Evolutionary conservation across 202 grass and related monocot species (phyloP).

Genomic region (Cymbopogon flexuosus): DNA sequence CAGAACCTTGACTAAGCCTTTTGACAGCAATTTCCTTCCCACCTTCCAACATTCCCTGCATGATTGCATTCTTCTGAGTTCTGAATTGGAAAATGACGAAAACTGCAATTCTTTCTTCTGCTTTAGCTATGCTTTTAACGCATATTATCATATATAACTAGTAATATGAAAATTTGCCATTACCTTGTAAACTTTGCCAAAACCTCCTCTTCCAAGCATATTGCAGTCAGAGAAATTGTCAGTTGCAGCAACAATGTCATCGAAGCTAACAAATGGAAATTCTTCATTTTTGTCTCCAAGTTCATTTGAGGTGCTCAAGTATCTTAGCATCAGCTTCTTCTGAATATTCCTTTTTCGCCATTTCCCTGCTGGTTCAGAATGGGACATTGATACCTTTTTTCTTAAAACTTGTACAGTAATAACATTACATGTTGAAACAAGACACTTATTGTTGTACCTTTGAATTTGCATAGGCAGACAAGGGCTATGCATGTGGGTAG

Average conservation of each 20-base stretch:
- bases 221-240: constrained; percentile 38
- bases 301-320: not conserved
- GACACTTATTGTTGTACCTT: constrained; percentile 16
- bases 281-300: not conserved
- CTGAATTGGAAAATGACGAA: not conserved
- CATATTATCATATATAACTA: not conserved
- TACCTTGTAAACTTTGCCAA: constrained; percentile 67
- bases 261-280: constrained; percentile 22
- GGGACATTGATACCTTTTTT: not conserved
- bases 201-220: constrained; percentile 43
- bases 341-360: not conserved
- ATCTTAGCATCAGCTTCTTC: not conserved
- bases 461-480: constrained; percentile 25
- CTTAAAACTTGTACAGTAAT: not conserved
- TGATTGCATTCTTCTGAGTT: not conserved
- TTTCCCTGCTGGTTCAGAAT: not conserved
- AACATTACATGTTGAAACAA: not conserved
- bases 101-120: not conserved
- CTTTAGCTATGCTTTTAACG: not conserved
- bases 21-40: constrained; percentile 41
- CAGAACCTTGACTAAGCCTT: constrained; percentile 43
- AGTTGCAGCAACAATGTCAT: constrained; percentile 19
- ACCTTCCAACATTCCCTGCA: constrained; percentile 23
- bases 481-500: constrained; percentile 7
- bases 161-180: not conserved